Percentiles rank a stretch among this genome's conserved stretches.
Evolutionary conservation across 805 yeast genomes (phyloP).

Genomic region (Metschnikowia bowlesiae): DNA sequence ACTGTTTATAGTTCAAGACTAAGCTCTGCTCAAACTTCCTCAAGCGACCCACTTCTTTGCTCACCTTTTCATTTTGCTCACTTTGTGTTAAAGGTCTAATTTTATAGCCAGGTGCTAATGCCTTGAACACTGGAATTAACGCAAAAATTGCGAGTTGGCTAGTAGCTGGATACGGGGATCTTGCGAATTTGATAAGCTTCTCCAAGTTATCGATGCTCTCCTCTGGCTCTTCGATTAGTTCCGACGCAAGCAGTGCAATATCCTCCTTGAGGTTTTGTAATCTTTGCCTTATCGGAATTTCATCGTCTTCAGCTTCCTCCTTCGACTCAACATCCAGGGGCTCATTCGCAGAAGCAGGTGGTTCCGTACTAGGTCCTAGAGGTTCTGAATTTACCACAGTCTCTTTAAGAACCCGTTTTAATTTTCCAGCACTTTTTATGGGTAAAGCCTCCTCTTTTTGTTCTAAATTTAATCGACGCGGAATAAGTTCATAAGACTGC

Average conservation of each 20-base stretch:
- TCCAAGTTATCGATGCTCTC: conserved; percentile 65
- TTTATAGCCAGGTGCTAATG: conserved; percentile 82
- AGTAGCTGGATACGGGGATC: conserved; percentile 60
- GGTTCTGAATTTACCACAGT: conserved; percentile 2
- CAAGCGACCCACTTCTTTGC: conserved; percentile 73
- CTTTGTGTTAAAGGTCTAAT: conserved; percentile 78
- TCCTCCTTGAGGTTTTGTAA: conserved; percentile 69
- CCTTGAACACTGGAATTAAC: conserved; percentile 77
- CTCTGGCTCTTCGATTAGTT: conserved; percentile 83
- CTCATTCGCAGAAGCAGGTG: background rate
- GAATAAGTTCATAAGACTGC: conserved; percentile 71
- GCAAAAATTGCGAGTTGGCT: conserved; percentile 72
- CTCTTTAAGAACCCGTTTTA: conserved; percentile 59
- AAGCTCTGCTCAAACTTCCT: conserved; percentile 79
- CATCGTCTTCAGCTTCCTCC: conserved; percentile 6
- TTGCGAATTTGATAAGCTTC: conserved; percentile 65
- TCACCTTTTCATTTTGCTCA: conserved; percentile 76
- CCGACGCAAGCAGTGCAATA: conserved; percentile 75
- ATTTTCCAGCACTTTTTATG: conserved; percentile 63
- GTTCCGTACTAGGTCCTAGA: background rate
- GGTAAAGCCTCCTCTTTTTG: conserved; percentile 70
- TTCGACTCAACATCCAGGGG: background rate
- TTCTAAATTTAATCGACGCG: conserved; percentile 50
- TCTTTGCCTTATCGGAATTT: conserved; percentile 47
- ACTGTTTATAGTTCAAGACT: conserved; percentile 63